Evolutionary conservation across 2,329 filamentous ascomycete genomes (phyloP).

Genomic region (Sporothrix phasma): DNA sequence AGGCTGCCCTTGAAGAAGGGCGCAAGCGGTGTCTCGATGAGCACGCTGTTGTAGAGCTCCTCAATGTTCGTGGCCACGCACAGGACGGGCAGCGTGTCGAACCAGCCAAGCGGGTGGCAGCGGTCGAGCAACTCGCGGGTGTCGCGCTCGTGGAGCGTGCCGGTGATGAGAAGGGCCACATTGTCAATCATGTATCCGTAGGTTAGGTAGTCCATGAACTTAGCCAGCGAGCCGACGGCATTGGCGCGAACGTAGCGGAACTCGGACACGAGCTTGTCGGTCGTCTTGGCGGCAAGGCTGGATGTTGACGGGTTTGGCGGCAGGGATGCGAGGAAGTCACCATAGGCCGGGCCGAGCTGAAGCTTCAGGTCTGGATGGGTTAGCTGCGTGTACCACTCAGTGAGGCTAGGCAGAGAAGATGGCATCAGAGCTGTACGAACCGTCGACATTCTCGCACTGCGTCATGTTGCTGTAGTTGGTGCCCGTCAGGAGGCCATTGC

Average conservation of each 20-base stretch:
- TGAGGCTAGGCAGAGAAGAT: background rate
- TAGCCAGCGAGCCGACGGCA: slow-evolving; percentile 78
- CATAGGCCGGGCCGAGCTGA: slow-evolving; percentile 91
- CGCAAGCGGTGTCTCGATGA: slow-evolving; percentile 92
- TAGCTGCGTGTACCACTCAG: background rate
- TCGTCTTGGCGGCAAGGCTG: slow-evolving; percentile 85
- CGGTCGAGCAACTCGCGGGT: slow-evolving; percentile 89
- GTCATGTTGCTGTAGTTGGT: slow-evolving; percentile 92
- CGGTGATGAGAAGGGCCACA: slow-evolving; percentile 92
- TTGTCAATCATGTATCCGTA: slow-evolving; percentile 99
- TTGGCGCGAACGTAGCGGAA: slow-evolving; percentile 95
- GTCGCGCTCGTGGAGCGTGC: slow-evolving; percentile 93
- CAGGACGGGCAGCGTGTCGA: slow-evolving; percentile 96
- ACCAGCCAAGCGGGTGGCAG: slow-evolving; percentile 96
- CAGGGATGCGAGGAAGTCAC: slow-evolving; percentile 88
- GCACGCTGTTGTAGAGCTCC: slow-evolving; percentile 94
- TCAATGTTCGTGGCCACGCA: slow-evolving; percentile 98
- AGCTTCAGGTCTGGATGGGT: slow-evolving; percentile 74
- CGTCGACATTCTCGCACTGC: slow-evolving; percentile 96
- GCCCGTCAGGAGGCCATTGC: slow-evolving; percentile 81
- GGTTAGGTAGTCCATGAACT: slow-evolving; percentile 96
- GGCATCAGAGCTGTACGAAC: slow-evolving; percentile 63
- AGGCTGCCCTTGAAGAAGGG: slow-evolving; percentile 96
- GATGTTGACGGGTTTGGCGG: slow-evolving; percentile 96
- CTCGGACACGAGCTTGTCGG: slow-evolving; percentile 95